A percentile compares a stretch with the other conserved stretches of the same genome.
phyloP scores from a whole-genome alignment of 805 yeast species.

The Ogataea neopini region DNA sequence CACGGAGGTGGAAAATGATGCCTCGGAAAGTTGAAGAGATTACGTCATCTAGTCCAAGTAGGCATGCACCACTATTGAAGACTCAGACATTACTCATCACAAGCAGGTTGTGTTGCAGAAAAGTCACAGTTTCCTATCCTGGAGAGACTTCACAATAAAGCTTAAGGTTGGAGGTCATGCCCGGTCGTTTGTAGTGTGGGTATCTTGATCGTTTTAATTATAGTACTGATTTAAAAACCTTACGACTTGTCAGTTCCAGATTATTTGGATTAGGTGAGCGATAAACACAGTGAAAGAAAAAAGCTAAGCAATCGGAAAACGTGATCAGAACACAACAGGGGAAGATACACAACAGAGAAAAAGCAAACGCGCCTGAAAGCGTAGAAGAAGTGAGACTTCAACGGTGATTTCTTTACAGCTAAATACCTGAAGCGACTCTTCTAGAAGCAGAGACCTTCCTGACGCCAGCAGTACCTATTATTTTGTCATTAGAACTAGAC shows the following conservation, averaged over 20 bases:
- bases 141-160: too few species aligned
- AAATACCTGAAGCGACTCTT: constrained; percentile 27
- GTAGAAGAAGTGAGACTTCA: neutral
- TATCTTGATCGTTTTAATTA: too few species aligned
- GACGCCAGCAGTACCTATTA: constrained; percentile 38
- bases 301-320: neutral
- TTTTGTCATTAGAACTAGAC: constrained; percentile 30
- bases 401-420: neutral
- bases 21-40: too few species aligned
- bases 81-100: too few species aligned
- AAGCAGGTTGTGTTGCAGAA: too few species aligned
- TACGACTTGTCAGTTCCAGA: neutral
- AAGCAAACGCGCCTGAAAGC: constrained; percentile 1
- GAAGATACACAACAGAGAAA: neutral
- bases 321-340: neutral
- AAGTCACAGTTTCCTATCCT: too few species aligned
- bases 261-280: neutral
- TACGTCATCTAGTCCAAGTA: too few species aligned
- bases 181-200: too few species aligned
- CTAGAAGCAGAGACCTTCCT: constrained; percentile 36
- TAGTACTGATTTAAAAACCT: neutral
- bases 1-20: too few species aligned
- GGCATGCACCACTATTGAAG: too few species aligned
- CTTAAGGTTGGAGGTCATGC: too few species aligned
- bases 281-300: neutral